phyloP scores from a whole-genome alignment of 306 rosid species.

The Acacia acuminata region DNA sequence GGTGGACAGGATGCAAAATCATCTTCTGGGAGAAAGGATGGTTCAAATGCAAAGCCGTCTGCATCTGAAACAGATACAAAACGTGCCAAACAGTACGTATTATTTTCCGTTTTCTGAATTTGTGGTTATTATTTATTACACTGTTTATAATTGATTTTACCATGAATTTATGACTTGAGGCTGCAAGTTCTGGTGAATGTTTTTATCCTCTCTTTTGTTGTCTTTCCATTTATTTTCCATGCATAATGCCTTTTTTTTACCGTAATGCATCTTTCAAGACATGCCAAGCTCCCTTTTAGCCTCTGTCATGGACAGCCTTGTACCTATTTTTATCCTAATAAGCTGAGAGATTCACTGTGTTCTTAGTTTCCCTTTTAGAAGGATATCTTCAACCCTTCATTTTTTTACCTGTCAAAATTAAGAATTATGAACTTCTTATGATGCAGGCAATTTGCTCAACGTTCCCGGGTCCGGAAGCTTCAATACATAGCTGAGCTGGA shows the following conservation, averaged over 20 bases:
- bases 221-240: background rate
- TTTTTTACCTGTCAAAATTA: background rate
- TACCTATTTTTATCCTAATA: background rate
- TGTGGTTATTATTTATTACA: background rate
- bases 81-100: conserved; percentile 74
- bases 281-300: background rate
- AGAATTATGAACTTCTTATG: conserved; percentile 28
- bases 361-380: background rate
- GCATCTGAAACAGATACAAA: conserved; percentile 62
- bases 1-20: conserved; percentile 47
- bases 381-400: background rate
- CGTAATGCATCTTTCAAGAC: background rate
- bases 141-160: background rate
- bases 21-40: conserved; percentile 55
- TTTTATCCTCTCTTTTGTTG: background rate
- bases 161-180: background rate
- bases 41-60: conserved; percentile 46
- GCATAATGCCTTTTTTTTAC: background rate
- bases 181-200: conserved; percentile 9
- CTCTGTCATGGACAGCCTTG: background rate
- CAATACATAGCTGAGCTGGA: conserved; percentile 99
- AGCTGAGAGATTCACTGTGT: background rate
- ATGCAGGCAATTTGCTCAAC: conserved; percentile 98
- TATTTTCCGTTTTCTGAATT: conserved; percentile 17
- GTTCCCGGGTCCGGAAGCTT: conserved; percentile 97